Evolutionary conservation across 768 basidiomycete species (phyloP), one percentile per base, ranked within the genome.

Genomic region (Panellus pusillus): DNA sequence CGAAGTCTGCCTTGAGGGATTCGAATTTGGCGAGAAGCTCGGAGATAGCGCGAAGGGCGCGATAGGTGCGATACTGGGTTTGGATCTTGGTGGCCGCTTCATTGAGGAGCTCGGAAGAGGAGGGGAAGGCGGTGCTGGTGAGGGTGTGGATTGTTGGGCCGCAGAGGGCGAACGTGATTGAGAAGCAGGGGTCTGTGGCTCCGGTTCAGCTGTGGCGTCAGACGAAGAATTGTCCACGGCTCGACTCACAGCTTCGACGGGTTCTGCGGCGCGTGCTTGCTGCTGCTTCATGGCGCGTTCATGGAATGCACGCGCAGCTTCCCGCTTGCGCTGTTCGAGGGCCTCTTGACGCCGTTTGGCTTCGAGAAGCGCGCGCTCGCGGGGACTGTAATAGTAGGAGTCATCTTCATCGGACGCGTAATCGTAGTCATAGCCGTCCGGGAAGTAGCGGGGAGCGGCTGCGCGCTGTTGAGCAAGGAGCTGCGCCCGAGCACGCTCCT

Each of bases 21-120:
- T 76, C 64, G 66, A 86, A 86, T 62, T 77, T 65, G 7, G 66
- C 47, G 32, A 73, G 62, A 49, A 83, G 63, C 19, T 66, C 43
- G 36, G 70, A 57, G 61, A 86, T 74, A 19, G 72, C 51, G 19
- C 58, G 58, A 43, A 80, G 69, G 1, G 83, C 71, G 27, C 66
- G 63, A 59, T 75, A 70, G 17, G 73, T 62, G 47, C 80, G 81
- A 66, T 73, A 79, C 42, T 68, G 66, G 8, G 68, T 68, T 55
- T 82, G 82, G 43, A 83, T 81, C 44, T 63, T 74, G 27, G 69
- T 67, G 2, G 81, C 81, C 2, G 78, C 74, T 44, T 72, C 66
- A 12, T 73, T 58, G 42, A 72, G 72, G 3, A 60, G 61, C 52
- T 76, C 71, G 9, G 56, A 39, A 11, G 70, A 64, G 19, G 57